phyloP scores from a whole-genome alignment of 345 rosid genomes.

The Lumnitzera littorea region DNA sequence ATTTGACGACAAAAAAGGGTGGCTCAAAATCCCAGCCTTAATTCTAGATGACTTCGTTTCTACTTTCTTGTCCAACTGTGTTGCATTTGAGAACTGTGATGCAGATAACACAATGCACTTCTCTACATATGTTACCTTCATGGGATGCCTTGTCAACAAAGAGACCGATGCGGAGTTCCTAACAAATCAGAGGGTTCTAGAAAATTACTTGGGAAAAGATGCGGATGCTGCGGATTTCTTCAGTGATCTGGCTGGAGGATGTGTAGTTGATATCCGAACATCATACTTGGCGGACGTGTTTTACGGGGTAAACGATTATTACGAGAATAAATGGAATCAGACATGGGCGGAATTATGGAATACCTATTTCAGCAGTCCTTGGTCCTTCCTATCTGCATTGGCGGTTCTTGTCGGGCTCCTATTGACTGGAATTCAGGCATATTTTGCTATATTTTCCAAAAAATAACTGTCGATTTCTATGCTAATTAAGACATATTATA shows the following conservation, averaged over 20 bases:
- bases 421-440: neutral
- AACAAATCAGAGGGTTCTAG: conserved; percentile 25
- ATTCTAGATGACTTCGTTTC: conserved; percentile 27
- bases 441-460: neutral
- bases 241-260: conserved; percentile 31
- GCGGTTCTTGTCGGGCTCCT: neutral
- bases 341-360: neutral
- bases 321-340: neutral
- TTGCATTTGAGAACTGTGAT: conserved; percentile 38
- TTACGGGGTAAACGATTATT: conserved; percentile 31
- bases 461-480: too few relatives aligned
- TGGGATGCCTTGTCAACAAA: conserved; percentile 34
- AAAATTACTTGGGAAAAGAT: conserved; percentile 40
- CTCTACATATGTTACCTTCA: conserved; percentile 32
- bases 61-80: conserved; percentile 28
- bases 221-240: conserved; percentile 30
- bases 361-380: neutral
- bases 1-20: conserved; percentile 14
- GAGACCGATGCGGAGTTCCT: conserved; percentile 33
- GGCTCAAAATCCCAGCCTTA: conserved; percentile 33
- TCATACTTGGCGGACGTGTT: conserved; percentile 28
- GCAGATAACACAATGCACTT: conserved; percentile 28
- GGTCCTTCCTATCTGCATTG: neutral
- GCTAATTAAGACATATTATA: too few relatives aligned
- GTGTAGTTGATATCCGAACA: conserved; percentile 19